These are phyloP conservation scores for Phyllosticta citriasiana DNA, from an alignment of 2,329 filamentous ascomycete species.

Conservation along the genomic window DNA sequence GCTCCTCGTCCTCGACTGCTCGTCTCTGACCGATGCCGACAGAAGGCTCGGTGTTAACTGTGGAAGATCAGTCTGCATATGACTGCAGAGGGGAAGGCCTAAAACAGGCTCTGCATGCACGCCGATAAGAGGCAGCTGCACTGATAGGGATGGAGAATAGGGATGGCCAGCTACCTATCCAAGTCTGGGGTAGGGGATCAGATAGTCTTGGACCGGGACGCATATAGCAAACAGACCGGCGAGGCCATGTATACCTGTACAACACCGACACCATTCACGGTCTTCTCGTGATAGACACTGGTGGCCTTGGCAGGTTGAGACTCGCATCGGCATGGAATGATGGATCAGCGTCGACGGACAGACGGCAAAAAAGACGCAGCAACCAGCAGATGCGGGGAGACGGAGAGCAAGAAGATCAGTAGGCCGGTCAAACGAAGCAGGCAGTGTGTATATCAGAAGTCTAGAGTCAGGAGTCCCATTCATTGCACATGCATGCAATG, in stretches of 20 bases:
- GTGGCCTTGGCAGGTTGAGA: too few relatives aligned
- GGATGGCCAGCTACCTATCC: neutral
- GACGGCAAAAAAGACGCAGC: neutral
- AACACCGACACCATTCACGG: too few relatives aligned
- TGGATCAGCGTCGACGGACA: neutral
- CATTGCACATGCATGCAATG: neutral
- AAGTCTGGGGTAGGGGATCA: too few relatives aligned
- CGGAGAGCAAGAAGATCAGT: neutral
- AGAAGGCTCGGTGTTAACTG: neutral
- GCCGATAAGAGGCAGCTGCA: neutral
- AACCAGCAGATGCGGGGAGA: too few relatives aligned
- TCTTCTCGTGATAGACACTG: too few relatives aligned
- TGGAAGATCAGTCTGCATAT: neutral
- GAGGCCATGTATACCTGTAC: too few relatives aligned
- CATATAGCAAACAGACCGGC: too few relatives aligned
- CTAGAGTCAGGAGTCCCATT: neutral
- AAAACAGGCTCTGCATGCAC: neutral
- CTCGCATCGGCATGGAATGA: too few relatives aligned
- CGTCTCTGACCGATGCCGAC: neutral
- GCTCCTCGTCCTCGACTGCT: too few relatives aligned
- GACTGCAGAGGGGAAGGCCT: neutral
- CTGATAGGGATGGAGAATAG: neutral
- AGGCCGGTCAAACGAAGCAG: neutral
- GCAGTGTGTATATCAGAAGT: neutral
- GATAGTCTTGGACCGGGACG: too few relatives aligned